These are phyloP conservation scores for Lachancea meyersii DNA, from an alignment of 805 yeast species.

Conservation along the genomic window DNA sequence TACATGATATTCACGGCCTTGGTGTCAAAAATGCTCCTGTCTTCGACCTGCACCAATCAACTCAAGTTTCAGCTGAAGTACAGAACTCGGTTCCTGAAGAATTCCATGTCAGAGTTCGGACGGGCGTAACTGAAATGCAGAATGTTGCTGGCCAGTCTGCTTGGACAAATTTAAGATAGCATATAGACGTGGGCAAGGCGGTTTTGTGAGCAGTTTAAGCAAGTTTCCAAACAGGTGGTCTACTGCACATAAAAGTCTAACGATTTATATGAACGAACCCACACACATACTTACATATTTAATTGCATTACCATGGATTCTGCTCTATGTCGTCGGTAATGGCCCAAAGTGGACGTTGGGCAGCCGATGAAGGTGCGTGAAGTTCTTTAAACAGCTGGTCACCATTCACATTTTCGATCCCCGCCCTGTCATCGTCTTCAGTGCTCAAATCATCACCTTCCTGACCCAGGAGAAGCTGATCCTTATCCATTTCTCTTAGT, in stretches of 20 bases:
- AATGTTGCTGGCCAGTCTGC: slow-evolving; percentile 35
- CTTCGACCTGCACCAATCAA: slow-evolving; percentile 5
- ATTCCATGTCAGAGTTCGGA: slow-evolving; percentile 39
- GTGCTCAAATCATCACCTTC: not conserved
- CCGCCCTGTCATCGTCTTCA: slow-evolving; percentile 24
- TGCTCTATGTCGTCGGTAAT: slow-evolving; percentile 46
- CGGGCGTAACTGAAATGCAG: slow-evolving; percentile 38
- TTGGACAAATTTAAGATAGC: slow-evolving; percentile 18
- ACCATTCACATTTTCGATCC: slow-evolving; percentile 43
- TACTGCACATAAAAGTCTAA: too few relatives aligned
- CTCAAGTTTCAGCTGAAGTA: not conserved
- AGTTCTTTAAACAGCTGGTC: slow-evolving; percentile 62
- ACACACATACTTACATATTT: not conserved
- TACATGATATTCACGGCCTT: slow-evolving; percentile 28
- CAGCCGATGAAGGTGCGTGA: slow-evolving; percentile 53
- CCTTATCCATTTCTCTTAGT: slow-evolving; percentile 16
- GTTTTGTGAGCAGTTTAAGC: too few relatives aligned
- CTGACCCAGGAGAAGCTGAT: slow-evolving; percentile 12
- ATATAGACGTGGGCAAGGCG: too few relatives aligned
- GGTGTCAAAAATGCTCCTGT: slow-evolving; percentile 6
- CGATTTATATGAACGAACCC: too few relatives aligned
- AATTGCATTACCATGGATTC: slow-evolving; percentile 54
- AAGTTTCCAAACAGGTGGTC: too few relatives aligned
- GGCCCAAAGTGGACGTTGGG: slow-evolving; percentile 39
- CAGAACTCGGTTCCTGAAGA: slow-evolving; percentile 20